Evolutionary conservation across 768 basidiomycete genomes (phyloP).

Genomic region (Brasilioporus rufonigricans): DNA sequence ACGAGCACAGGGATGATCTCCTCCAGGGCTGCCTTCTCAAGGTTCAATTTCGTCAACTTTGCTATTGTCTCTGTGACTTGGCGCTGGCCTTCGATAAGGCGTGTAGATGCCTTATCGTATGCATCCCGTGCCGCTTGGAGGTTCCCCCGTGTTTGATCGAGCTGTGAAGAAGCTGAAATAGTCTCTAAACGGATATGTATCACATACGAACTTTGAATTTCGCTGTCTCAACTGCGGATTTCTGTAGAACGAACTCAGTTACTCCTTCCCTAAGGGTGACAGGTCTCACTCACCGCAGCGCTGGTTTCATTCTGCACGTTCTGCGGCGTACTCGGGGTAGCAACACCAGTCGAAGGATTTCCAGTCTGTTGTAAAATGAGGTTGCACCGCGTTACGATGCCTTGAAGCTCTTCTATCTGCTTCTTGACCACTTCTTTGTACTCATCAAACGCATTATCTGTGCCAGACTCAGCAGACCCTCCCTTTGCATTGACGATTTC

Average conservation of each 20-base stretch:
- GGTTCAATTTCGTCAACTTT: conserved; percentile 15
- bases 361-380: conserved; percentile 18
- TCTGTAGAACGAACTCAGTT: too few relatives aligned
- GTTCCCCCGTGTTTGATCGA: conserved; percentile 21
- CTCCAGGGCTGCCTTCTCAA: conserved; percentile 18
- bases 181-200: not conserved
- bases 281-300: conserved; percentile 1
- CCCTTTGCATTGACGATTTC: conserved; percentile 3
- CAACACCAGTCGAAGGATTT: conserved; percentile 8
- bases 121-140: conserved; percentile 18
- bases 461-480: conserved; percentile 1
- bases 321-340: conserved; percentile 17
- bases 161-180: not conserved
- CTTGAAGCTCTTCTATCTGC: too few relatives aligned
- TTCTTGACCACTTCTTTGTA: too few relatives aligned
- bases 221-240: conserved; percentile 11
- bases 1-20: conserved; percentile 18
- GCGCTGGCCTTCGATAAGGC: conserved; percentile 18
- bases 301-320: not conserved
- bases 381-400: conserved; percentile 18
- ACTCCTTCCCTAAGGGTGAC: too few relatives aligned
- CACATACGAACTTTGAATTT: conserved; percentile 9
- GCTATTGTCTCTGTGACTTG: conserved; percentile 18
- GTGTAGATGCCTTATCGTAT: conserved; percentile 10
- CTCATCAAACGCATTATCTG: too few relatives aligned